Evolutionary conservation across 495 filamentous ascomycete species (phyloP).

Genomic region (Hyaloscypha finlandica): DNA sequence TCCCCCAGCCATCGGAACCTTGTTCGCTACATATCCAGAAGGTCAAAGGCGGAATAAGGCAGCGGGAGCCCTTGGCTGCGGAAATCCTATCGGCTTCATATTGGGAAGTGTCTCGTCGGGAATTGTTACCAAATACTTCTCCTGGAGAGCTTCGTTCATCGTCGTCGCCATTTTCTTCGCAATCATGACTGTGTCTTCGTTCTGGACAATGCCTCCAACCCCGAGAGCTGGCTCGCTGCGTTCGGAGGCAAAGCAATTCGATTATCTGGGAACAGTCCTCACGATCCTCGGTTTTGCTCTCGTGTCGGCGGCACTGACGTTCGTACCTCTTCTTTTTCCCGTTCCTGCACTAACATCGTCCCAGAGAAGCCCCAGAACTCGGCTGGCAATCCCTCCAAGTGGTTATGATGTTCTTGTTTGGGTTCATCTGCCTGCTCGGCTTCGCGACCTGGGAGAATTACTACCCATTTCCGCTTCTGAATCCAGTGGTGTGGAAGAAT

Average conservation of each 20-base stretch:
- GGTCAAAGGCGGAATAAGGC: constrained; percentile 60
- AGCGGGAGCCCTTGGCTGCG: constrained; percentile 64
- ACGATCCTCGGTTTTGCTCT: constrained; percentile 38
- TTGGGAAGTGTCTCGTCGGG: constrained; percentile 62
- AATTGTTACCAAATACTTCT: constrained; percentile 52
- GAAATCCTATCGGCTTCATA: constrained; percentile 64
- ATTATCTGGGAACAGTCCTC: constrained; percentile 37
- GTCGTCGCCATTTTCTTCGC: constrained; percentile 57
- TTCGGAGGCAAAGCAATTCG: constrained; percentile 34
- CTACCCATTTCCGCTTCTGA: constrained; percentile 37
- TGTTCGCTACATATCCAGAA: constrained; percentile 57
- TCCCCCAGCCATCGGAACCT: constrained; percentile 60
- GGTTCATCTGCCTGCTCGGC: constrained; percentile 48
- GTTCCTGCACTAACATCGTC: constrained; percentile 5
- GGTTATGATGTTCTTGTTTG: constrained; percentile 55
- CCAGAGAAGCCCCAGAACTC: constrained; percentile 42
- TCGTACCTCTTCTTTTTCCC: constrained; percentile 21
- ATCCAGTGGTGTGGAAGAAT: constrained; percentile 38
- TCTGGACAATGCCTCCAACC: constrained; percentile 57
- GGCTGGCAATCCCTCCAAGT: constrained; percentile 59
- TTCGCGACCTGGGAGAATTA: constrained; percentile 59
- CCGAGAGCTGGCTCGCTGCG: constrained; percentile 45
- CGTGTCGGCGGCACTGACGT: constrained; percentile 38
- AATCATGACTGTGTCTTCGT: constrained; percentile 48
- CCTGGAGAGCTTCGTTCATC: constrained; percentile 62